A percentile compares a stretch with the other conserved stretches of the same genome.
phyloP scores from a whole-genome alignment of 2,329 filamentous ascomycete genomes.

The Amesomyces nigricolor region DNA sequence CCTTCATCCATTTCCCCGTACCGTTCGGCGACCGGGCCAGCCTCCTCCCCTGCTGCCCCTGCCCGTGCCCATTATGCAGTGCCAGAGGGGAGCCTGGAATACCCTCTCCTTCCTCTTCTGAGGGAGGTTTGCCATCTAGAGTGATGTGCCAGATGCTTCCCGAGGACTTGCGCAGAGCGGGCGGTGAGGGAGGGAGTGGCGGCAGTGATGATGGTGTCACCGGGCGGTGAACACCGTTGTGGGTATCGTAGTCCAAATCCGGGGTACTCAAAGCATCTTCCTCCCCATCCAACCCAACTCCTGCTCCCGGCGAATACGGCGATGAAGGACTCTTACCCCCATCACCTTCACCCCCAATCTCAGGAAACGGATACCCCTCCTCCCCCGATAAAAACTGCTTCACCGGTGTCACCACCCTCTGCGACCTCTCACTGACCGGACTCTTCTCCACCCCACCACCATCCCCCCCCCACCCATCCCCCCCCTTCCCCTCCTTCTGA shows the following conservation, averaged over 20 bases:
- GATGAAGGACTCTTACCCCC: no score
- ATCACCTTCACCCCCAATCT: no score
- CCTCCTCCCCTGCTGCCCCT: not conserved
- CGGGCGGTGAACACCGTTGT: no score
- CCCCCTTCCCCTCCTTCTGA: conserved; percentile 22
- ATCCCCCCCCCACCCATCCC: conserved; percentile 19
- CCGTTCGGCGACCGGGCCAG: conserved; percentile 24
- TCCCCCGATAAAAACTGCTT: not conserved
- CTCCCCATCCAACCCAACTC: no score
- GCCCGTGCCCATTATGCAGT: not conserved
- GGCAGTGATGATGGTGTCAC: no score
- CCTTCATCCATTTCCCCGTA: conserved; percentile 35
- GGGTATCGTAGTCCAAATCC: no score
- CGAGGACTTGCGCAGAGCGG: conserved; percentile 20
- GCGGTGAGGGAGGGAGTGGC: not conserved
- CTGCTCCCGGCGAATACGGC: no score
- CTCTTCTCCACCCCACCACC: conserved; percentile 28
- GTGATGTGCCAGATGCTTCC: conserved; percentile 14
- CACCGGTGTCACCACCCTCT: not conserved
- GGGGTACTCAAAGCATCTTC: no score
- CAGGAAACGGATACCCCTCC: no score
- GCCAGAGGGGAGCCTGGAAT: not conserved
- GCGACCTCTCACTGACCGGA: not conserved
- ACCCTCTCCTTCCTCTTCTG: conserved; percentile 25
- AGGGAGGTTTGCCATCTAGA: no score